A percentile compares a stretch with the other conserved stretches of the same genome.
phyloP scores from a whole-genome alignment of 768 basidiomycete genomes.

The Sporobolomyces pararoseus region DNA sequence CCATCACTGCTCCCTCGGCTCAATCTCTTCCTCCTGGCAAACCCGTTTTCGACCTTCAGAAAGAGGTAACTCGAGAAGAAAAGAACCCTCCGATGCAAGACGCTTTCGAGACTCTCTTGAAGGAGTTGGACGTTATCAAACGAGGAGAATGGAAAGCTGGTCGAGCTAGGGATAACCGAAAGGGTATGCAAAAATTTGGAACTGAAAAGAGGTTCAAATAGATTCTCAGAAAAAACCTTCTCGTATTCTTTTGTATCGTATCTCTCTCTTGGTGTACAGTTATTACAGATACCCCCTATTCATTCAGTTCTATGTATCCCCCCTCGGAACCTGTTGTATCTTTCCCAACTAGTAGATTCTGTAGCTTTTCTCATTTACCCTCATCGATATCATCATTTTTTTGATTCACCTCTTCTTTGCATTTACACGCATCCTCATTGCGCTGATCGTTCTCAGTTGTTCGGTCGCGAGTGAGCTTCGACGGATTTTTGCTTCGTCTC shows the following conservation, averaged over 20 bases:
- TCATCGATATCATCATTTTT: too few relatives aligned
- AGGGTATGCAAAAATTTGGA: conserved; percentile 55
- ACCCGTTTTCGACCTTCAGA: conserved; percentile 7
- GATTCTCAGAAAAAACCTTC: too few relatives aligned
- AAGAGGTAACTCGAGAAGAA: neutral
- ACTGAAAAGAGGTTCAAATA: neutral
- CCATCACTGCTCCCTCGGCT: neutral
- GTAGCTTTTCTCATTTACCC: too few relatives aligned
- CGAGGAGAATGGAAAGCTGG: conserved; percentile 29
- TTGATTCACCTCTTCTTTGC: too few relatives aligned
- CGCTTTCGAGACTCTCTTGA: conserved; percentile 33
- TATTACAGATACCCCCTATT: neutral
- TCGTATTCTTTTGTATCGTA: too few relatives aligned
- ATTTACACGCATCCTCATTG: too few relatives aligned
- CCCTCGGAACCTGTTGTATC: too few relatives aligned
- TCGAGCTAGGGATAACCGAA: conserved; percentile 53
- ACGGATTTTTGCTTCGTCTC: too few relatives aligned
- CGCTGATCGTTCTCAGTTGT: too few relatives aligned
- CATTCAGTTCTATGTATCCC: too few relatives aligned
- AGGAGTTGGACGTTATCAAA: conserved; percentile 31
- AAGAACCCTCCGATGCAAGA: conserved; percentile 12
- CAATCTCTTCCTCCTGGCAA: neutral
- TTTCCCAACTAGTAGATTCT: too few relatives aligned
- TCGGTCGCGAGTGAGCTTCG: too few relatives aligned
- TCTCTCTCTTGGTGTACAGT: neutral